These are phyloP conservation scores for Claviceps monticola DNA, from an alignment of 2,329 filamentous ascomycete species.

Conservation along the genomic window DNA sequence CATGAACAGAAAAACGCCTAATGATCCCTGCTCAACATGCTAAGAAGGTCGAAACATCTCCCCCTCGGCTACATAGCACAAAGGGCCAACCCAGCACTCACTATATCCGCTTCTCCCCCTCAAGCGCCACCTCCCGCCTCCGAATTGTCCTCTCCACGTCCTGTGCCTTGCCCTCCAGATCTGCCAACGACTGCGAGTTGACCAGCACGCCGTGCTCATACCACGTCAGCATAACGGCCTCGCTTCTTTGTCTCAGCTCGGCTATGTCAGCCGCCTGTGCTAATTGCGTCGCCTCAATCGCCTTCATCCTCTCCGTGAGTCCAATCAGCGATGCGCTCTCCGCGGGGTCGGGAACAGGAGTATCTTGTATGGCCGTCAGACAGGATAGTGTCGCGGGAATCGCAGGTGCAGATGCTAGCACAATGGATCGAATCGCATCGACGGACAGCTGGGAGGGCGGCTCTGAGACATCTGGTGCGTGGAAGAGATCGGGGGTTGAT, in stretches of 20 bases:
- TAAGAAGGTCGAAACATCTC: too few relatives aligned
- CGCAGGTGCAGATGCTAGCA: slow-evolving; percentile 41
- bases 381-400: slow-evolving; percentile 43
- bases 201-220: slow-evolving; percentile 59
- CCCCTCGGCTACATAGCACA: not conserved
- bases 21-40: too few relatives aligned
- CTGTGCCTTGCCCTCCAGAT: slow-evolving; percentile 54
- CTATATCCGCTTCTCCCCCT: slow-evolving; percentile 30
- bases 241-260: slow-evolving; percentile 49
- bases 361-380: slow-evolving; percentile 42
- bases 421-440: slow-evolving; percentile 38
- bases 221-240: slow-evolving; percentile 50
- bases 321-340: slow-evolving; percentile 42
- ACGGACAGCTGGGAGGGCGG: slow-evolving; percentile 37
- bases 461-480: slow-evolving; percentile 28
- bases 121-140: slow-evolving; percentile 46
- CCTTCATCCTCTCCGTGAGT: slow-evolving; percentile 48
- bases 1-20: too few relatives aligned
- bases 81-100: not conserved
- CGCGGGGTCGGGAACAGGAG: slow-evolving; percentile 40
- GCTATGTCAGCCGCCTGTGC: slow-evolving; percentile 49
- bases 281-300: slow-evolving; percentile 44
- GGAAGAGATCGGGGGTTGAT: slow-evolving; percentile 40
- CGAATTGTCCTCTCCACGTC: slow-evolving; percentile 51
- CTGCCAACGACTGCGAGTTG: slow-evolving; percentile 54